Evolutionary conservation across 2,329 filamentous ascomycete genomes (phyloP), one percentile per base, ranked within the genome.

Genomic region (Fusarium begoniae): DNA sequence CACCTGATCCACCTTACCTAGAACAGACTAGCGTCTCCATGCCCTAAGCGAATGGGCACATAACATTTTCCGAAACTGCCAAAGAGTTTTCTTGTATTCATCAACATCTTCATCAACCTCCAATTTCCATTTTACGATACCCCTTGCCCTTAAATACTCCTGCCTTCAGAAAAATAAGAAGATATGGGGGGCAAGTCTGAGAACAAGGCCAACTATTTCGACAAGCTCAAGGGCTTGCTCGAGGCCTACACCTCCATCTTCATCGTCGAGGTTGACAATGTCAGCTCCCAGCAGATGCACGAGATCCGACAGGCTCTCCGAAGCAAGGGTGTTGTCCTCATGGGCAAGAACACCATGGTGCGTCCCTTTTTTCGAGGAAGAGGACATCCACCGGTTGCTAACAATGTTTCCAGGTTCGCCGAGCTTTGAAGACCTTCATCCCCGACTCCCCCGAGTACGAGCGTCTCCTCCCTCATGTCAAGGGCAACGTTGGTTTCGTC

Each of bases 281-380:
- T 99, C 92, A 94, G 93, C 87, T 99, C 96, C 81, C 96, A 99
- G 92, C 97, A 99, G 92, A 99, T 99, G 97, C 96, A 99, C 94
- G 96, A 99, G 92, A 98, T 99, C 87, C 94, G 96, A 86, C 88
- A 92, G 83, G 87, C 94, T 82, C 93, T 99, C 85, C 95, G 96
- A 85, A 93, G 92, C 75, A 88, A 97, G 87, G 95, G 91, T 87
- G 93, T 98, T 81, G 95, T 99, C 81, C 90, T 99, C 88, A 98
- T 98, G 96, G 96, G 96, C 85, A 98, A 98, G 93, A 99, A 99
- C 92, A 99, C 96, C 87, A 99, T 99, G 96, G 96, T 96, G 87
- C 70, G 89, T 32, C 54, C 53, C 57, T 22, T 17, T 24, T 3
- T 28, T 22, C 13, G 28, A 20, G 5, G 28, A 26, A 20, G 30